phyloP scores from a whole-genome alignment of 176 grass and related monocot species.

The Carex cristatella region DNA sequence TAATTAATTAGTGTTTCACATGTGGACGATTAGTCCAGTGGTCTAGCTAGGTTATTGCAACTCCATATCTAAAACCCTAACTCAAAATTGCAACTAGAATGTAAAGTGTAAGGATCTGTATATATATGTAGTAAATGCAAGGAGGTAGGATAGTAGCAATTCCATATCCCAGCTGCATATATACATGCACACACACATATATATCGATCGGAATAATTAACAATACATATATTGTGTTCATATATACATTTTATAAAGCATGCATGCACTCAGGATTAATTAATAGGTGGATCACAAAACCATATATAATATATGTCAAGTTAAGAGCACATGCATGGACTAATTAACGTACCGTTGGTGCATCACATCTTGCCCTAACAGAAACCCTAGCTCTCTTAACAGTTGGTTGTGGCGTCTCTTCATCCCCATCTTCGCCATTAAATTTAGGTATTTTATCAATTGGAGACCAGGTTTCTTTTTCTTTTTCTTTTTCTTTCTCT shows the following conservation, averaged over 20 bases:
- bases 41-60: not conserved
- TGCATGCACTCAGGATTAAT: not conserved
- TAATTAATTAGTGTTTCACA: not conserved
- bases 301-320: not conserved
- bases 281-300: not conserved
- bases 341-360: slow-evolving; percentile 30
- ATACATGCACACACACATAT: no score
- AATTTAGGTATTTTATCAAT: not conserved
- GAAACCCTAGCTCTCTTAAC: slow-evolving; percentile 41
- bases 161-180: not conserved
- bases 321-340: not conserved
- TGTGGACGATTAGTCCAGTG: not conserved
- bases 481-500: slow-evolving; percentile 11
- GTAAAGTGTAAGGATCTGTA: not conserved
- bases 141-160: not conserved
- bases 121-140: not conserved
- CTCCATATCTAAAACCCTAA: not conserved
- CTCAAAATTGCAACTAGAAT: not conserved
- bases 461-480: not conserved
- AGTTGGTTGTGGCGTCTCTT: not conserved
- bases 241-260: not conserved
- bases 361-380: slow-evolving; percentile 52
- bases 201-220: no score
- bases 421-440: not conserved
- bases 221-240: no score